Evolutionary conservation across 192 early-diverging fungal genomes (phyloP), one percentile per base, ranked within the genome.

Genomic region (Coemansia sp.): DNA sequence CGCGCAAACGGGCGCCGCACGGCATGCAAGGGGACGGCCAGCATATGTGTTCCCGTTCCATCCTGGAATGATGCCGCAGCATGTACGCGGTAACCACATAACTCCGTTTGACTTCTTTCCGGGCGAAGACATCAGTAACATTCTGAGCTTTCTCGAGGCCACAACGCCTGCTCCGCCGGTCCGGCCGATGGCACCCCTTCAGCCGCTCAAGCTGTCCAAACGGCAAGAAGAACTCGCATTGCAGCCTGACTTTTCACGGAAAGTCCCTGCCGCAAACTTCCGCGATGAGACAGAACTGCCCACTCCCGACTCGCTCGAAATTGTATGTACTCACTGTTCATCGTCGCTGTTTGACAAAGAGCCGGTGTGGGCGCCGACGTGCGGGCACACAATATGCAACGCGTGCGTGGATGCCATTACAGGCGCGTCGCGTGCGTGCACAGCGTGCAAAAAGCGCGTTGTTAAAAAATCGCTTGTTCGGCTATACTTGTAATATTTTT

Each of bases 371-470:
- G 79, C 79, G 1, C 63, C 79, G 10, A 10, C 63, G 23, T 81
- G 79, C 24, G 79, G 79, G 50, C 79, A 81, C 42, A 51, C 75
- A 24, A 25, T 81, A 17, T 81, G 79, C 66, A 75, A 62, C 42
- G 11, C 48, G 20, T 81, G 79, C 49, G 65, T 71, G 53, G 73
- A 60, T 4, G 60, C 20, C 44, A 55, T 76, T 24, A 25, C 64
- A 5, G 40, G 56, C 34, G 63, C 66, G 2, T 66, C 69, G 3
- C 71, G 63, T 52, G 26, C 52, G 3, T 81, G 79, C 64, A 25
- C 37, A 0, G 71, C 69, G 7, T 81, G 78, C 59, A 68, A 61
- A 28, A 67, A 63, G 46, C 68, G 78, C 3, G 34, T 71, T 8
- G 9, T 51, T 5, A 81, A 81, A 25, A 71, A 64, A 36, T 40